Base-by-base conservation (phyloP, 371 early-diverging fungal species). In the Mortierella sp. region DNA sequence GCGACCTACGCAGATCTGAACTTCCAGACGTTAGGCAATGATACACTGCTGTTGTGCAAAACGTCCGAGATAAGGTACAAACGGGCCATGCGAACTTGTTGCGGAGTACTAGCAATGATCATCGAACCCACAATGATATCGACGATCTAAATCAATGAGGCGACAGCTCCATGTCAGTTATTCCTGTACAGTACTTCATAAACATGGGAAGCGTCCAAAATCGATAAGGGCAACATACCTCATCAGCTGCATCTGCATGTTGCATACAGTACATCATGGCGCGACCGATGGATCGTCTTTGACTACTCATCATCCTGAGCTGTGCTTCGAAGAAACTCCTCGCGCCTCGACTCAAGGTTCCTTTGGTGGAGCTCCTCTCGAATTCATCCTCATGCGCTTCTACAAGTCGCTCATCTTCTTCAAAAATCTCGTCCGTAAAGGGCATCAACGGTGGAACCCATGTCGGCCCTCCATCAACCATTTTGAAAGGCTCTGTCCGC, bases 191-290 rank as follows among this genome's bases (percentile, higher is more conserved):
- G n/a, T n/a, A n/a, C n/a, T n/a, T n/a, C n/a, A n/a, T n/a, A n/a
- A n/a, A n/a, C n/a, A n/a, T n/a, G n/a, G n/a, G n/a, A n/a, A n/a
- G n/a, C n/a, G n/a, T n/a, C n/a, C n/a, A n/a, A 34, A 34, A 34
- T 10, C 34, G 34, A 34, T n/a, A n/a, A n/a, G 10, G 19, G n/a
- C 24, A 49, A 28, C 17, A 28, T 78, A 88, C 91, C 73, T 92
- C 92, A 24, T 90, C 90, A 0, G 94, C 88, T 0, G 94, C 92
- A 50, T 92, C 90, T 0, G 95, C 89, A 67, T 94, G 93, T 54
- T 92, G 91, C 43, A 97, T 87, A 27, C 91, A 90, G 80, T 94
- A 92, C n/a, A 88, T 84, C 97, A 96, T 96, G 9, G 90, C 86
- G 7, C 84, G 69, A 1, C 91, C 95, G 59, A 96, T 93, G 1